Evolutionary conservation across 1,284 basidiomycete genomes (phyloP), one percentile per base, ranked within the genome.

Genomic region (Microbotryum lychnidis-dioicae): DNA sequence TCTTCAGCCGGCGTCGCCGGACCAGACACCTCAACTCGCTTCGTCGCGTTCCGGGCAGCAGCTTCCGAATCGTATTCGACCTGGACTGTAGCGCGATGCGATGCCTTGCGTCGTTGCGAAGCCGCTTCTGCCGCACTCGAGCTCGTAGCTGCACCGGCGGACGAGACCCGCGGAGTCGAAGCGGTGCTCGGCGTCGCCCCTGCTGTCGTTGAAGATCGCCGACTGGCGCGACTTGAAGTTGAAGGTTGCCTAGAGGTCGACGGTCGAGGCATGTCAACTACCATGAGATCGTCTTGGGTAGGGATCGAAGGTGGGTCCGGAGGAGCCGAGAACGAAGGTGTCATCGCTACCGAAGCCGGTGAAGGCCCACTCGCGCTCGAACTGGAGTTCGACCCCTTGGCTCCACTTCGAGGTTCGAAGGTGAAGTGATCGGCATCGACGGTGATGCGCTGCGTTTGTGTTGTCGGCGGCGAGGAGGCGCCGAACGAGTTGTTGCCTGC

Each of bases 21-120:
- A 18, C 18, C 37, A 0, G 37, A 18, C 6, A 3, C 16, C 4
- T 42, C 37, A 16, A 42, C 37, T 42, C 37, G 37, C 12, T 42
- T 42, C 37, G 37, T 6, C 16, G 37, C 16, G 16, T 42, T 42
- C 37, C 37, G 37, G 12, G 37, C 37, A 42, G 37, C 37, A 2
- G 37, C 37, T 18, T 42, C 37, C 16, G 80, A 80, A 49, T 86
- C 85, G 69, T 92, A 92, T 74, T 94, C 91, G 60, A 96, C 86
- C 75, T 96, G 91, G 48, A 94, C 89, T 3, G 91, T 94, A 76
- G 94, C 90, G 18, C 86, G 77, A 74, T 85, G 82, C 57, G 56
- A 72, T 58, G 57, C 73, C 71, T 72, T 75, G 65, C 50, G 73
- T 65, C 57, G 68, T 60, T 60, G 66, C 50, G 27, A 55, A 12